A percentile compares a stretch with the other conserved stretches of the same genome.
Evolutionary conservation across 441 rosid species (phyloP).

Genomic region (Erodium trifolium): DNA sequence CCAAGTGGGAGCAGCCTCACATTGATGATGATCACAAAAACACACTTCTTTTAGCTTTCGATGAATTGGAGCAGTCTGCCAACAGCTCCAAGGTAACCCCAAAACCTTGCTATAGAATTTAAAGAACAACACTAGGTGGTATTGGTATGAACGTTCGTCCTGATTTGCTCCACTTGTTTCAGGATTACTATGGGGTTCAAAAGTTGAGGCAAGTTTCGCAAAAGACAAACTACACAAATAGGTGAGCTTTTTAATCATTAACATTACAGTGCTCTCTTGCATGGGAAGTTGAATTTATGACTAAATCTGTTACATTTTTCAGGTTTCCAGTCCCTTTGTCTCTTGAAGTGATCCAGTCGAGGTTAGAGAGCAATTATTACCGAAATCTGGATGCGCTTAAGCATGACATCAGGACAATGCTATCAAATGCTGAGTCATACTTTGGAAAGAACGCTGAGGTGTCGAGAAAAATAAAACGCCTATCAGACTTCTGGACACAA

Average conservation of each 20-base stretch:
- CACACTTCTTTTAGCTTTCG: constrained; percentile 46
- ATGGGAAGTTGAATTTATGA: not conserved
- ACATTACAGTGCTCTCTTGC: not conserved
- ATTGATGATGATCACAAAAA: constrained; percentile 50
- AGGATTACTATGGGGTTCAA: constrained; percentile 79
- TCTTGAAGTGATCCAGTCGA: constrained; percentile 51
- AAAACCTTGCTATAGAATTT: not conserved
- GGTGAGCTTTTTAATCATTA: constrained; percentile 32
- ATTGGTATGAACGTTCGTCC: constrained; percentile 8
- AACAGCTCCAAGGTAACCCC: constrained; percentile 46
- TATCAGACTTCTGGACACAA: constrained; percentile 49
- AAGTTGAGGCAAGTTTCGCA: constrained; percentile 67
- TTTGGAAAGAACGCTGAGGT: constrained; percentile 51
- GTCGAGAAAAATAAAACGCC: constrained; percentile 41
- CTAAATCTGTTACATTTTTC: constrained; percentile 17
- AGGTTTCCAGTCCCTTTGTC: constrained; percentile 92
- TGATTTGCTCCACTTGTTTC: constrained; percentile 21
- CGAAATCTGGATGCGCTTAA: constrained; percentile 65
- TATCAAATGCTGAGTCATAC: constrained; percentile 58
- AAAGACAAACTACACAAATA: constrained; percentile 66
- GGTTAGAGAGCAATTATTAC: constrained; percentile 82
- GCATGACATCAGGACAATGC: constrained; percentile 66
- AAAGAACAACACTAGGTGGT: not conserved
- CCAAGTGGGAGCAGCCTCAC: constrained; percentile 64
- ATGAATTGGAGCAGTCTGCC: constrained; percentile 54